Percentiles rank a stretch among this genome's conserved stretches.
Evolutionary conservation across 805 yeast species (phyloP).

Genomic region (Candida palmyrensis): DNA sequence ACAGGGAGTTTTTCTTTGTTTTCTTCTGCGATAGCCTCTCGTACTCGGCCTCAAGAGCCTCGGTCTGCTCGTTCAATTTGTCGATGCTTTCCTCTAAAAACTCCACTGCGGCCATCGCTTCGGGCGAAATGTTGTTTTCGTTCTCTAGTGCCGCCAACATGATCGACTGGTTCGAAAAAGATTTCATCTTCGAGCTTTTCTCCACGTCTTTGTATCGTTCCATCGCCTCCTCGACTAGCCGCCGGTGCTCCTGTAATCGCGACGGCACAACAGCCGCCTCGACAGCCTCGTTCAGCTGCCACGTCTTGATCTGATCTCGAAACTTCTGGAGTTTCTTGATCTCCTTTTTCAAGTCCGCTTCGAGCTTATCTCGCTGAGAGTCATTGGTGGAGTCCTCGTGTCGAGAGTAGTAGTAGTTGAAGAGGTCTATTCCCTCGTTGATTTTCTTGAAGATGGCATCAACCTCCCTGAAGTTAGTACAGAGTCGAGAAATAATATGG

Average conservation of each 20-base stretch:
- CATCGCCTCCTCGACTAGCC: slow-evolving; percentile 41
- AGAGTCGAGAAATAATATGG: not conserved
- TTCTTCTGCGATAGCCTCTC: slow-evolving; percentile 36
- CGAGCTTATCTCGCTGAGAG: slow-evolving; percentile 40
- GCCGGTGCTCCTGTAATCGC: slow-evolving; percentile 32
- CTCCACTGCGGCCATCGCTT: slow-evolving; percentile 27
- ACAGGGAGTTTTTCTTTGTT: slow-evolving; percentile 31
- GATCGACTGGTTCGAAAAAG: slow-evolving; percentile 40
- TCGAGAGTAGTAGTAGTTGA: slow-evolving; percentile 40
- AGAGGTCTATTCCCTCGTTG: slow-evolving; percentile 40
- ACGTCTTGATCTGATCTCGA: slow-evolving; percentile 40
- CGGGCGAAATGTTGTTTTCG: slow-evolving; percentile 24
- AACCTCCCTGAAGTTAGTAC: slow-evolving; percentile 24
- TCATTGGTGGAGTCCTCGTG: slow-evolving; percentile 36
- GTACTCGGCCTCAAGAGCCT: slow-evolving; percentile 33
- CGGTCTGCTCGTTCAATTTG: slow-evolving; percentile 30
- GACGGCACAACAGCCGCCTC: slow-evolving; percentile 21
- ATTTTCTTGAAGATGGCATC: slow-evolving; percentile 40
- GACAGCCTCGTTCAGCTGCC: slow-evolving; percentile 35
- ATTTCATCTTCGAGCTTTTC: slow-evolving; percentile 37
- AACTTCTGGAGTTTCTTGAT: slow-evolving; percentile 41
- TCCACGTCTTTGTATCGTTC: slow-evolving; percentile 42
- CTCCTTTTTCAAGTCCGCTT: slow-evolving; percentile 40
- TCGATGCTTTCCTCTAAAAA: slow-evolving; percentile 27
- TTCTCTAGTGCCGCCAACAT: slow-evolving; percentile 38